Evolutionary conservation across 257 asterid genomes (phyloP), one percentile per base, ranked within the genome.

Genomic region (Nicotiana tabacum): DNA sequence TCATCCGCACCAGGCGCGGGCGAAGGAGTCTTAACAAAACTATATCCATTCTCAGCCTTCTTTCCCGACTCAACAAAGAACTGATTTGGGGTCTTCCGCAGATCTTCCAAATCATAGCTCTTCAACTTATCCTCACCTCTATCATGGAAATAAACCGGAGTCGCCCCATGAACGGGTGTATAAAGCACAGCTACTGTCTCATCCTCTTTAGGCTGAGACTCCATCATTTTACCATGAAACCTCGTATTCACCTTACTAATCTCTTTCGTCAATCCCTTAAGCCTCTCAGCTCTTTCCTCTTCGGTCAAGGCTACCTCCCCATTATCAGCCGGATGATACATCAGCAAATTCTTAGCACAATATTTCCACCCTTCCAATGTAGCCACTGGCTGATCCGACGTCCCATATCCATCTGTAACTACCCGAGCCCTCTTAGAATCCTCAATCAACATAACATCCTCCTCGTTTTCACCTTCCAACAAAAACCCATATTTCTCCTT

Each of bases 291-390:
- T 85, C 87, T 90, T 81, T 96, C 98, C 87, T 91, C 94, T 69
- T 88, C 93, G 0, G 98, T 93, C 86, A 96, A 86, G 2, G 95
- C 91, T 1, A 66, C 91, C 86, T 96, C 98, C 18, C 98, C 99
- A 81, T 89, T 87, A 85, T 96, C 98, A 24, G 99, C 91, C 0
- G 99, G 98, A 86, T 96, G 96, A 88, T 96, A 96, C 99, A 96
- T 96, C 69, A 96, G 86, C 70, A 93, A 81, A 83, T 96, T 96
- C 88, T 93, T 96, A 7, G 98, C 90, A 0, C 92, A 90, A 82
- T 93, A 94, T 57, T 96, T 93, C 98, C 99, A 96, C 53, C 98
- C 96, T 35, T 92, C 95, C 85, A 96, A 88, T 0, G 97, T 92
- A 74, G 84, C 79, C 80, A 90, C 90, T 0, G 98, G 98, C 91